Base-by-base conservation (phyloP, 495 filamentous ascomycete genomes). In the Xylaria palmicola region DNA sequence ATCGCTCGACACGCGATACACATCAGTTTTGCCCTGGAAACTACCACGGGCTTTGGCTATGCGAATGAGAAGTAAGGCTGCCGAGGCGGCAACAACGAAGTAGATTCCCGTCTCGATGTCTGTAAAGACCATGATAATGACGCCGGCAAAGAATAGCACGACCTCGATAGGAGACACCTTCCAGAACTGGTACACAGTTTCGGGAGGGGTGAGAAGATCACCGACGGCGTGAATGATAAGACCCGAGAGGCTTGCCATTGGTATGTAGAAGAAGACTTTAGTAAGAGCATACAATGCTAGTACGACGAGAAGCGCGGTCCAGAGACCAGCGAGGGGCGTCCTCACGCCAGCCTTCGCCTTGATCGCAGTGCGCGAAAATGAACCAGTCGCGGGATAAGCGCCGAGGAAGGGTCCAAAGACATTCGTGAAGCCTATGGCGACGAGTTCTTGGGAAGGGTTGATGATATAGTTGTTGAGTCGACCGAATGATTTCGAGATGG, bases 391-490 rank as follows among this genome's bases (percentile, higher is more conserved):
- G 3, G 80, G 79, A 48, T 81, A 83, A 2, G 75, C 80, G 22
- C 78, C 79, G 20, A 83, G 75, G 62, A 83, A 83, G 15, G 80
- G 79, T 4, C 79, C 81, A 39, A 83, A 67, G 29, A 83, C 64
- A 52, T 83, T 83, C 44, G 74, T 78, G 30, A 80, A 73, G n/a
- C 81, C 81, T 55, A 83, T 78, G 39, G 81, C 81, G 20, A 83
- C 79, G 9, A 83, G 69, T 54, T 83, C 81, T 53, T 83, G 81
- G 1, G 80, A 82, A 0, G 81, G 81, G 50, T 81, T 71, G 59
- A 83, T 81, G 63, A 79, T 77, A 62, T 83, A 83, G 68, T 81
- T 81, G 65, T 83, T 83, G 20, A 82, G 67, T 50, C 81, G 72
- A 9, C 80, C 81, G 49, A 83, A 83, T 6, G 78, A 80, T 61